phyloP scores from a whole-genome alignment of 1,139 yeast genomes.

The Zygoascus sp. region DNA sequence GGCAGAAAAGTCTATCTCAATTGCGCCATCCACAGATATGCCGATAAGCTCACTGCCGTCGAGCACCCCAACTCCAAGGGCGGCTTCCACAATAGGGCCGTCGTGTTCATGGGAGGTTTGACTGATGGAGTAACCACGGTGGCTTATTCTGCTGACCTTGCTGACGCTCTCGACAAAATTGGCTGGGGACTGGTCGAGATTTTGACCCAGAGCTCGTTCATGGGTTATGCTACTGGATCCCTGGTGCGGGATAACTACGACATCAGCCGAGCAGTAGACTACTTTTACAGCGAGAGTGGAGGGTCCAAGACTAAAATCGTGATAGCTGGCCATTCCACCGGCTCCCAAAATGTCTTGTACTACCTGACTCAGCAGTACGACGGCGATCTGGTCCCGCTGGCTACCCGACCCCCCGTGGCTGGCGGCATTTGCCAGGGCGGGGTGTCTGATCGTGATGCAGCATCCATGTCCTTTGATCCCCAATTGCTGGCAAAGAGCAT shows the following conservation, averaged over 20 bases:
- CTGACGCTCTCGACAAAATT: slow-evolving; percentile 40
- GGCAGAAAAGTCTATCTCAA: neutral
- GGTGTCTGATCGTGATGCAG: slow-evolving; percentile 64
- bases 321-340: slow-evolving; percentile 83
- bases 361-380: slow-evolving; percentile 44
- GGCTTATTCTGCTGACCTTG: slow-evolving; percentile 57
- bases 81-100: slow-evolving; percentile 37
- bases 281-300: slow-evolving; percentile 35
- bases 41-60: slow-evolving; percentile 21
- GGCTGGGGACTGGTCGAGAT: slow-evolving; percentile 66
- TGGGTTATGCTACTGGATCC: slow-evolving; percentile 74
- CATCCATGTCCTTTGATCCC: slow-evolving; percentile 26
- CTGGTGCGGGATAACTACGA: slow-evolving; percentile 59
- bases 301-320: slow-evolving; percentile 45
- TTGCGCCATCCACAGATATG: slow-evolving; percentile 21
- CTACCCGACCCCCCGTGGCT: slow-evolving; percentile 38
- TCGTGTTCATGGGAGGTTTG: slow-evolving; percentile 72
- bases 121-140: slow-evolving; percentile 72
- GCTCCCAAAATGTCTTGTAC: slow-evolving; percentile 69
- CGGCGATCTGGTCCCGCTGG: slow-evolving; percentile 19
- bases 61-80: slow-evolving; percentile 24
- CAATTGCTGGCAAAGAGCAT: slow-evolving; percentile 33
- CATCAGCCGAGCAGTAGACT: slow-evolving; percentile 49
- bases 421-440: slow-evolving; percentile 73
- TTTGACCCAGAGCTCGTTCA: slow-evolving; percentile 55